Evolutionary conservation across 257 asterid genomes (phyloP), one percentile per base, ranked within the genome.

Genomic region (Solanum medicagineum): DNA sequence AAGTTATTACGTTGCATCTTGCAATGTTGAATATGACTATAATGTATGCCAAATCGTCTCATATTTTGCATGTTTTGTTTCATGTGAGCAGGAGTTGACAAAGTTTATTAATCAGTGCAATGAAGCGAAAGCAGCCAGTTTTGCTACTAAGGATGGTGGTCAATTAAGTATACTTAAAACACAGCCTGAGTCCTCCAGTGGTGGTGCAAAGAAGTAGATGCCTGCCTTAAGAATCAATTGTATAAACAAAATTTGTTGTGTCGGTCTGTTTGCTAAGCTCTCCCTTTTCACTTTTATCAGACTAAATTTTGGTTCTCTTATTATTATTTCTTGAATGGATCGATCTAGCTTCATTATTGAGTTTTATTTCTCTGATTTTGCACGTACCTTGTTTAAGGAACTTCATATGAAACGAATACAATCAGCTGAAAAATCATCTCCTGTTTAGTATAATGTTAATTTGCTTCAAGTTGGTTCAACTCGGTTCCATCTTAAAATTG

Each of bases 131-230:
- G 96, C 98, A 4, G 96, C 97, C 19, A 91, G 96, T 15, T 84
- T 86, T 85, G 99, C 99, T 45, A 94, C 92, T 84, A 95, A 95
- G 91, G 98, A 95, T 19, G 99, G 99, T 81, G 99, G 99, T 57
- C 95, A 95, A 73, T 87, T 95, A 79, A 87, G 92, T 84, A 90
- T 95, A 54, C 95, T 95, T 59, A 93, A 94, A 88, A 73, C 86
- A 19, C 91, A 83, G 11, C 26, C 83, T 7, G 94, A 92, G 53
- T 88, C 92, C 51, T 89, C 95, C 55, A 69, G 80, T 80, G 88
- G 90, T 70, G 89, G 90, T 82, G 88, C 93, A 74, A 93, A 92
- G 91, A 88, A 94, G 92, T 90, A 88, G 90, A 66, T 36, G 7
- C 11, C 19, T 73, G 19, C 20, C 56, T 44, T 6, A 13, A 14